Evolutionary conservation across 2,329 filamentous ascomycete species (phyloP), one percentile per base, ranked within the genome.

Genomic region (Pseudogymnoascus sp.): DNA sequence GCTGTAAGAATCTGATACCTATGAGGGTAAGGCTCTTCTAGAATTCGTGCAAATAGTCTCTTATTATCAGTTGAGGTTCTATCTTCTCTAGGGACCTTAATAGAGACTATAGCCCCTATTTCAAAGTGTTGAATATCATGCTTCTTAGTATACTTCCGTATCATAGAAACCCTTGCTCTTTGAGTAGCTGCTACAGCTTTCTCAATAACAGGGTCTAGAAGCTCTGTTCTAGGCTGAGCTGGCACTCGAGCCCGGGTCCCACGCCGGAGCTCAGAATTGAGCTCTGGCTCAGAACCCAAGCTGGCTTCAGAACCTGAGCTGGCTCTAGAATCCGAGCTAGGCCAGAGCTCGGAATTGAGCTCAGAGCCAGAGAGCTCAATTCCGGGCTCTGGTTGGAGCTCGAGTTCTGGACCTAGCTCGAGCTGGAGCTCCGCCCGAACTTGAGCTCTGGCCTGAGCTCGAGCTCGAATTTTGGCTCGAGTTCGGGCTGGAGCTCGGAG

Each of bases 71-170:
- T 57, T 21, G 4, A 17, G 17, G 17, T 57, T 24, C 17, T 57
- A 57, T 57, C 47, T 31, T 57, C 47, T 31, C 17, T 21, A 24
- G 29, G 47, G n/a, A 57, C 29, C 4, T 57, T 57, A 24, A 57
- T 24, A n/a, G 47, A 57, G 5, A 57, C 17, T 24, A 57, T 57
- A 57, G 21, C 47, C 31, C 47, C 47, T 24, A 57, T 57, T 24
- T 57, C 17, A 29, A 58, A 58, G 17, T 58, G 50, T 58, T 58
- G 21, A n/a, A 58, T 58, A 31, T 58, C 31, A 31, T 58, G 50
- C 10, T 58, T 58, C 31, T 58, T 58, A 31, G 50, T 39, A 39
- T 15, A 39, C 36, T 21, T 21, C 21, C 21, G 21, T 21, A 21
- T 21, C 21, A 21, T 21, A 21, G 21, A 21, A 21, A 21, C 21